Evolutionary conservation across 2,329 filamentous ascomycete species (phyloP), one percentile per base, ranked within the genome.

Genomic region (Diaporthe vaccinii): DNA sequence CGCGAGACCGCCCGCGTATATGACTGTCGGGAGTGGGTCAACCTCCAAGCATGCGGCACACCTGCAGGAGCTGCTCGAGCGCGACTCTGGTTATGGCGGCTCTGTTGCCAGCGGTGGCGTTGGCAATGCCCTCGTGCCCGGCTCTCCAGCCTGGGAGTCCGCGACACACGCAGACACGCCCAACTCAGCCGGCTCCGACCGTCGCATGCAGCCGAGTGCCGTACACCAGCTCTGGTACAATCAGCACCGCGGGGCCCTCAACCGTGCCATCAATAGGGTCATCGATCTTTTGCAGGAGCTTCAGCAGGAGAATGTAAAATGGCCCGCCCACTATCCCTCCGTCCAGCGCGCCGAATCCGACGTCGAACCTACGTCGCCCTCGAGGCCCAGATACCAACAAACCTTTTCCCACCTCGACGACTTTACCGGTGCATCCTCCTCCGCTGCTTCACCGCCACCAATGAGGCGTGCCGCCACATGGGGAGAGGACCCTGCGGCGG

Each of bases 201-300:
- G 90, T 80, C 90, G 91, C 78, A 87, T 90, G 59, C 91, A 96
- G 78, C 93, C 95, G 51, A 94, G 93, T 81, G 95, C 98, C 84
- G 92, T 98, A 67, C 93, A 98, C 81, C 97, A 98, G 85, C 90
- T 98, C 78, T 95, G 94, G 88, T 98, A 98, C 86, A 98, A 98
- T 84, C 92, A 95, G 80, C 98, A 98, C 83, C 92, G 96, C 75
- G 94, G 93, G 8, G 92, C 94, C 44, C 91, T 99, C n/a, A 95
- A 92, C 58, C 93, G 96, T 76, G 94, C 95, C 20, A 98, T 99
- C 82, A 94, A 93, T 81, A 91, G 92, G 79, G 96, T 96, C 12
- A 91, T 98, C 75, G 95, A 98, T 76, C 91, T 95, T 2, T 86
- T 99, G 78, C 93, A 93, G 83, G 91, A 91, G 76, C 89, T 99